These are phyloP conservation scores for Nothophoma quercina DNA, from an alignment of 2,329 filamentous ascomycete genomes.

Conservation along the genomic window DNA sequence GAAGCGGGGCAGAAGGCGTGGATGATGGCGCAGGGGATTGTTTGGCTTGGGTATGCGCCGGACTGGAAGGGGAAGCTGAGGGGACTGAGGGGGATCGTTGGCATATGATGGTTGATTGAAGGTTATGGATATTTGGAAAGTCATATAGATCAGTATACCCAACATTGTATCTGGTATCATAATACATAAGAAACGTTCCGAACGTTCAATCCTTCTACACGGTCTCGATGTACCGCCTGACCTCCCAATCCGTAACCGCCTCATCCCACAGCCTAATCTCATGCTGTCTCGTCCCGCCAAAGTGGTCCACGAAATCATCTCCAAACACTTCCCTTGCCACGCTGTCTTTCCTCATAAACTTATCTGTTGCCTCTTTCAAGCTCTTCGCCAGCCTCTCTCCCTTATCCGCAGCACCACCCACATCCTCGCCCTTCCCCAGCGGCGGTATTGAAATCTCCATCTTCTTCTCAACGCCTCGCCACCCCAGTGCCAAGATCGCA, in stretches of 20 bases:
- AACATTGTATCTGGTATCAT: neutral
- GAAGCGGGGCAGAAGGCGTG: constrained; percentile 48
- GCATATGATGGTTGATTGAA: constrained; percentile 22
- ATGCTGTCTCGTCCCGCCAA: constrained; percentile 88
- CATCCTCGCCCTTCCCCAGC: constrained; percentile 82
- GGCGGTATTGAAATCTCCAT: constrained; percentile 82
- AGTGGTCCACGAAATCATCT: constrained; percentile 95
- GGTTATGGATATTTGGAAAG: neutral
- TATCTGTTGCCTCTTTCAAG: constrained; percentile 81
- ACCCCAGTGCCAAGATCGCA: constrained; percentile 86
- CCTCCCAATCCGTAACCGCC: constrained; percentile 94
- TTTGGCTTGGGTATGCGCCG: constrained; percentile 58
- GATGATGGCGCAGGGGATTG: constrained; percentile 55
- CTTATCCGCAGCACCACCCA: constrained; percentile 74
- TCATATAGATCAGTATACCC: neutral
- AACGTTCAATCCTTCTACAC: constrained; percentile 26
- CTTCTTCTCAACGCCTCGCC: constrained; percentile 92
- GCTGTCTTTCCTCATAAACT: constrained; percentile 79
- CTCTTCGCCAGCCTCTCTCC: constrained; percentile 83
- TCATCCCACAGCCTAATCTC: constrained; percentile 93
- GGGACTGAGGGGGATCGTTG: constrained; percentile 52
- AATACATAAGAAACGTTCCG: neutral
- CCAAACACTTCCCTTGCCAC: constrained; percentile 94
- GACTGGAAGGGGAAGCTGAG: constrained; percentile 42
- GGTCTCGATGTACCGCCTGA: constrained; percentile 52